phyloP scores from a whole-genome alignment of 192 early-diverging fungal species.

The Backusella morwellensis region DNA sequence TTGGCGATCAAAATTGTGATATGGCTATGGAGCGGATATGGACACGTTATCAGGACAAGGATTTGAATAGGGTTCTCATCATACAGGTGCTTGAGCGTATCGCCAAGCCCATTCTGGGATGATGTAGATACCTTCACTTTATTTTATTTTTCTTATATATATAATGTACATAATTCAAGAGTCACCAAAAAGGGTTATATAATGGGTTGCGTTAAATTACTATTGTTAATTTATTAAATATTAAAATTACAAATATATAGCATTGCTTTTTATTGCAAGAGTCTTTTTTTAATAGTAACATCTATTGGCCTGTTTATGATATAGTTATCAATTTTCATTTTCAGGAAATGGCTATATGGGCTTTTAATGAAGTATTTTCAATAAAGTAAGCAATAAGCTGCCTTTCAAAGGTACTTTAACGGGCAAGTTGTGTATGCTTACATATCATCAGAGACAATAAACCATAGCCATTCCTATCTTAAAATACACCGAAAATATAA shows the following conservation, averaged over 20 bases:
- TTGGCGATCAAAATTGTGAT: conserved; percentile 36
- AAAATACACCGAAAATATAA: too few species aligned
- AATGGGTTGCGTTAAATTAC: not conserved
- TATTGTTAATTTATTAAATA: not conserved
- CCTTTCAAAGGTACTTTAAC: too few species aligned
- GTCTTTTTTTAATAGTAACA: not conserved
- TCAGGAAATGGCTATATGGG: too few species aligned
- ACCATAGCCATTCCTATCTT: too few species aligned
- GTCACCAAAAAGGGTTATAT: not conserved
- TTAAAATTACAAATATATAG: not conserved
- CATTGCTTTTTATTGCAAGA: not conserved
- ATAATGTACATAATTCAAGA: not conserved
- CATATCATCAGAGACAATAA: too few species aligned
- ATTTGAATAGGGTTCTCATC: conserved; percentile 31
- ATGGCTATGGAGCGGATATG: conserved; percentile 33
- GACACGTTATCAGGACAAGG: conserved; percentile 22
- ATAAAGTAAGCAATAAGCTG: too few species aligned
- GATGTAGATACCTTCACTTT: not conserved
- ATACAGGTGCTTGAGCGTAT: conserved; percentile 32
- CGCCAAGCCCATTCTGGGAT: conserved; percentile 24
- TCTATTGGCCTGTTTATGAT: not conserved
- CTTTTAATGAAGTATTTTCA: too few species aligned
- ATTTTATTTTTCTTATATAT: not conserved
- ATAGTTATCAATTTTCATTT: too few species aligned
- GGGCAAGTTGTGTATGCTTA: too few species aligned